Conservation (phyloP, 345 rosid genomes). For the Raphanus raphanistrum region DNA sequence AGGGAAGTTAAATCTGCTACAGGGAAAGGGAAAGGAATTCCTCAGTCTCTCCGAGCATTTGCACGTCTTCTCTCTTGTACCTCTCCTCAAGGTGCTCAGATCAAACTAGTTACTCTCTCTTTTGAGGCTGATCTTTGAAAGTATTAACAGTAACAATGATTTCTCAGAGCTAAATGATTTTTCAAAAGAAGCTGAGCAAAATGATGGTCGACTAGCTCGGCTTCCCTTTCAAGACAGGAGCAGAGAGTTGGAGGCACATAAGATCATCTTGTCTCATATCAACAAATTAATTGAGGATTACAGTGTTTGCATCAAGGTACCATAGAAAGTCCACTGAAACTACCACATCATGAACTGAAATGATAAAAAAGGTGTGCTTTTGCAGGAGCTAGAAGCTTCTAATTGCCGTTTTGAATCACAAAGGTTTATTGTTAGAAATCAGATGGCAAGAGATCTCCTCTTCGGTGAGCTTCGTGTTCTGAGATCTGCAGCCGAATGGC, state of each 20-base stretch:
- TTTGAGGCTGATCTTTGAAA: background rate
- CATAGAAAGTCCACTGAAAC: background rate
- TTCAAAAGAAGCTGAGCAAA: conserved; percentile 64
- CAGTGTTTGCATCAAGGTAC: conserved; percentile 57
- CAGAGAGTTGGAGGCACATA: conserved; percentile 68
- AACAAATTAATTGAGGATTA: conserved; percentile 44
- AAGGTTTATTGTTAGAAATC: conserved; percentile 42
- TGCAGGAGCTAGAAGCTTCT: conserved; percentile 49
- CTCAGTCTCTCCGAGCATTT: conserved; percentile 82
- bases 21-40: conserved; percentile 83
- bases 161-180: conserved; percentile 54
- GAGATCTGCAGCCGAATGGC: conserved; percentile 69
- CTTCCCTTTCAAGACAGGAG: conserved; percentile 50
- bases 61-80: conserved; percentile 68
- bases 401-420: conserved; percentile 17
- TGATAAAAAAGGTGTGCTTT: background rate
- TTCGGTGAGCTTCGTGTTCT: conserved; percentile 71
- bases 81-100: conserved; percentile 52
- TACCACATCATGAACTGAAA: background rate
- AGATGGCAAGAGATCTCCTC: conserved; percentile 71
- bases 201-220: conserved; percentile 81
- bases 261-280: conserved; percentile 52
- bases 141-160: conserved; percentile 12
- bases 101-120: conserved; percentile 7
- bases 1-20: conserved; percentile 74